Evolutionary conservation across 768 basidiomycete genomes (phyloP), one percentile per base, ranked within the genome.

Genomic region (Suillus subalutaceus): DNA sequence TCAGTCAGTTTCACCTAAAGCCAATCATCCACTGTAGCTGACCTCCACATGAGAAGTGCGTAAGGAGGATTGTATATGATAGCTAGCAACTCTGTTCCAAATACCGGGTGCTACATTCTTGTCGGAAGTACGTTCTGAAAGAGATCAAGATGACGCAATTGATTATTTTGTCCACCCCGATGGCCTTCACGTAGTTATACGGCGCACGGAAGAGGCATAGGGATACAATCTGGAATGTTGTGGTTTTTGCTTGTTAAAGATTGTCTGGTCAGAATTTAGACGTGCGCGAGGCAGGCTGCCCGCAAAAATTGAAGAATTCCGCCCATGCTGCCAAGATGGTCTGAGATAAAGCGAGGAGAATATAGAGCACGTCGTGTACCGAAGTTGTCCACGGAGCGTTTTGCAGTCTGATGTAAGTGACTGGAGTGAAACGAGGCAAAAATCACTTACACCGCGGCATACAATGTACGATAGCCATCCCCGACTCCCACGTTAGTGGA

Each of bases 141-240:
- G n/a, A 40, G 6, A 23, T 40, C 37, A 58, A 86, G 10, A 74
- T 68, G 8, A 71, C 69, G 26, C 74, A 66, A 44, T 79, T 77
- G 66, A 84, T 75, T 6, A 80, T 74, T 1, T 72, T 70, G 70
- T 86, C 85, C 2, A 83, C 77, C 78, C 77, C 85, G 43, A 83
- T 79, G 18, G 72, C 78, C 16, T 71, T 71, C 16, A 82, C 69
- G 70, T 86, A 82, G 13, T 81, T 72, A 41, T 82, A 76, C 0
- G 86, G 85, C 6, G 82, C 79, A 6, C 70, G 79, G 72, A 86
- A 86, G 3, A 86, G 72, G 8, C 83, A 50, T 0, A 76, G 74
- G 2, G 80, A 81, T 0, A 82, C 48, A 3, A 74, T 50, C 16
- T 65, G 72, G 84, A 81, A 18, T 62, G 46, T 32, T 59, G 16